Evolutionary conservation across 305 asterid genomes (phyloP).

Genomic region (Fraxinus angustifolia): DNA sequence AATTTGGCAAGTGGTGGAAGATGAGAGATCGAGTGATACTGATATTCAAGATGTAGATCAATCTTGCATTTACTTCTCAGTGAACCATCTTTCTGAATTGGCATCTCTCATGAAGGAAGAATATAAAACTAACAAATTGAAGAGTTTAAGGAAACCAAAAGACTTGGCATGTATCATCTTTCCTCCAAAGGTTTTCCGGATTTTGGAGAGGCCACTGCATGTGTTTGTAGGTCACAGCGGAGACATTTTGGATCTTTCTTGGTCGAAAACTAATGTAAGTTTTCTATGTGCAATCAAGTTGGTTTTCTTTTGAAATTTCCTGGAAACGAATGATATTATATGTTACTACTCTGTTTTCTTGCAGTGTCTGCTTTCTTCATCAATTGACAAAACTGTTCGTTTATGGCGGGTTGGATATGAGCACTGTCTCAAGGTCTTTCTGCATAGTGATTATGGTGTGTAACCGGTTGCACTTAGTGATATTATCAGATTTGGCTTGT

Average conservation of each 20-base stretch:
- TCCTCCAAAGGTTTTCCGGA: constrained; percentile 80
- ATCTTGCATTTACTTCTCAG: constrained; percentile 73
- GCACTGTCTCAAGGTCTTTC: constrained; percentile 70
- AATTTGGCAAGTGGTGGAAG: constrained; percentile 90
- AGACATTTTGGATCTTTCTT: constrained; percentile 78
- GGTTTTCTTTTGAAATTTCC: not conserved
- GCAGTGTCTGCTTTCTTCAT: constrained; percentile 84
- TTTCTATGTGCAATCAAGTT: not conserved
- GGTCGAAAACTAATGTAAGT: constrained; percentile 84
- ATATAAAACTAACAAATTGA: constrained; percentile 40
- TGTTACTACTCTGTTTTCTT: constrained; percentile 19
- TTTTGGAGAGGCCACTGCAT: constrained; percentile 71
- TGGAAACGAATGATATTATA: not conserved
- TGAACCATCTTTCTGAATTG: constrained; percentile 71
- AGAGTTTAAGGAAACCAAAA: constrained; percentile 43
- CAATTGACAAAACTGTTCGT: constrained; percentile 91
- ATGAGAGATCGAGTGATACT: constrained; percentile 52
- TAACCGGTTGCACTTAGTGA: not conserved
- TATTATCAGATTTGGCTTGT: constrained; percentile 1
- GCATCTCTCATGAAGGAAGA: constrained; percentile 53
- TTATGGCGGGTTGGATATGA: constrained; percentile 85
- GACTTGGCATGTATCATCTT: constrained; percentile 85
- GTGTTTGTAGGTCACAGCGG: constrained; percentile 71
- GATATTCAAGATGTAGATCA: constrained; percentile 74
- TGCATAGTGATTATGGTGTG: constrained; percentile 83